These are phyloP conservation scores for Gigaspora rosea DNA, from an alignment of 192 early-diverging fungal genomes.

Conservation along the genomic window DNA sequence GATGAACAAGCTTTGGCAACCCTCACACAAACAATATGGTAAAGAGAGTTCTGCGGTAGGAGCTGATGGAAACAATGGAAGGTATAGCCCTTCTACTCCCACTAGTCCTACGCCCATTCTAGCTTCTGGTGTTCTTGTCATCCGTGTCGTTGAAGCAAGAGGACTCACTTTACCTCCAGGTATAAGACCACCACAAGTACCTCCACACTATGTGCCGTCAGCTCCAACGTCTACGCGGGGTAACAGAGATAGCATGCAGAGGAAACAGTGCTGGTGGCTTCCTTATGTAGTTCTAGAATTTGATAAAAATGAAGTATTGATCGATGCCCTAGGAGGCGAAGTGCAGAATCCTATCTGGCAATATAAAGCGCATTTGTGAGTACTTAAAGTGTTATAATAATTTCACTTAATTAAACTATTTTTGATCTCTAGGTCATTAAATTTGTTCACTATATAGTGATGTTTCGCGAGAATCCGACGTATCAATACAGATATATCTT, in stretches of 20 bases:
- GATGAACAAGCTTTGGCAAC: not conserved
- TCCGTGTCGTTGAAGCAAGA: conserved; percentile 81
- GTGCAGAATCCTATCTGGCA: conserved; percentile 75
- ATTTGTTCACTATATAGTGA: conserved; percentile 44
- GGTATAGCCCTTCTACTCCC: conserved; percentile 16
- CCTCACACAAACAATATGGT: conserved; percentile 3
- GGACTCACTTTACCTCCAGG: conserved; percentile 71
- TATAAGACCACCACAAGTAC: conserved; percentile 50
- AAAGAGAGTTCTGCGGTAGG: not conserved
- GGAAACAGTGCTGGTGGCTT: conserved; percentile 58
- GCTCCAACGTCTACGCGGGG: conserved; percentile 12
- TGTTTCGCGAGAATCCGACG: conserved; percentile 63
- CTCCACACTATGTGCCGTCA: conserved; percentile 21
- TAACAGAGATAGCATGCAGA: conserved; percentile 55
- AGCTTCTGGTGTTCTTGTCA: conserved; percentile 66
- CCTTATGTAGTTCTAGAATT: conserved; percentile 93
- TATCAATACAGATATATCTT: conserved; percentile 59
- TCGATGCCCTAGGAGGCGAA: conserved; percentile 78
- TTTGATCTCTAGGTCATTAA: not conserved
- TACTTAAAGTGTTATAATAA: conserved; percentile 22
- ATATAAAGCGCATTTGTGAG: conserved; percentile 80
- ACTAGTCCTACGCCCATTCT: conserved; percentile 20
- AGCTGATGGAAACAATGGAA: not conserved
- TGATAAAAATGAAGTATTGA: conserved; percentile 92
- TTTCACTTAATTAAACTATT: not conserved